These are phyloP conservation scores for Triangularia verruculosa DNA, from an alignment of 2,329 filamentous ascomycete species.

Conservation along the genomic window DNA sequence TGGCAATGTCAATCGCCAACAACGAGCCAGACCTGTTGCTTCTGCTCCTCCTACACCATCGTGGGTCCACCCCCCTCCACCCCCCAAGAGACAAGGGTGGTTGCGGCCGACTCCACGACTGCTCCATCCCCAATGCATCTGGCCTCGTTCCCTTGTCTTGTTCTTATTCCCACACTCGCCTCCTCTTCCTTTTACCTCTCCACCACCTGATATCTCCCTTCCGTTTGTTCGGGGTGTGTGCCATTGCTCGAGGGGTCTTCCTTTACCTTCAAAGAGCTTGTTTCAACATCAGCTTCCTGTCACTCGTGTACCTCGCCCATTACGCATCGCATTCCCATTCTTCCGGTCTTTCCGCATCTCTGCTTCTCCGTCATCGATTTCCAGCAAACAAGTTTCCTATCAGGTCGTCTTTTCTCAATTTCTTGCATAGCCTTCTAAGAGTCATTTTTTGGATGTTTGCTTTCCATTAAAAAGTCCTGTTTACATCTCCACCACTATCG, in stretches of 20 bases:
- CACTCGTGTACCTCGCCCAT: constrained; percentile 1
- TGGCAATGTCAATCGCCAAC: neutral
- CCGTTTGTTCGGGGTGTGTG: constrained; percentile 1
- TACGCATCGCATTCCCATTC: neutral
- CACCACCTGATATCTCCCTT: constrained; percentile 2
- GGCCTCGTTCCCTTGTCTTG: neutral
- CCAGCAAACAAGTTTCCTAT: neutral
- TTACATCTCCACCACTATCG: neutral
- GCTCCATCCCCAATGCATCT: neutral
- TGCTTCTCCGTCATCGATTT: neutral
- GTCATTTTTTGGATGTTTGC: neutral
- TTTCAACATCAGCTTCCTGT: constrained; percentile 7
- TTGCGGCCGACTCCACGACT: neutral
- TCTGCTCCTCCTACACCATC: neutral
- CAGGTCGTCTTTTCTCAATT: neutral
- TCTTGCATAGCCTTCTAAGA: neutral
- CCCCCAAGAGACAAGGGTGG: neutral
- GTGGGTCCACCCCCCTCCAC: neutral
- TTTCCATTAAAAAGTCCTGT: neutral
- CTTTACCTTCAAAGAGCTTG: constrained; percentile 1
- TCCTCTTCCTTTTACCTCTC: constrained; percentile 5
- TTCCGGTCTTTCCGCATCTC: constrained; percentile 2
- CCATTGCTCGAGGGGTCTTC: constrained; percentile 1
- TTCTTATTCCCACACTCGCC: constrained; percentile 5
- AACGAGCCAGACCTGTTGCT: neutral